These are phyloP conservation scores for Vicia villosa DNA, from an alignment of 306 rosid species.

Conservation along the genomic window DNA sequence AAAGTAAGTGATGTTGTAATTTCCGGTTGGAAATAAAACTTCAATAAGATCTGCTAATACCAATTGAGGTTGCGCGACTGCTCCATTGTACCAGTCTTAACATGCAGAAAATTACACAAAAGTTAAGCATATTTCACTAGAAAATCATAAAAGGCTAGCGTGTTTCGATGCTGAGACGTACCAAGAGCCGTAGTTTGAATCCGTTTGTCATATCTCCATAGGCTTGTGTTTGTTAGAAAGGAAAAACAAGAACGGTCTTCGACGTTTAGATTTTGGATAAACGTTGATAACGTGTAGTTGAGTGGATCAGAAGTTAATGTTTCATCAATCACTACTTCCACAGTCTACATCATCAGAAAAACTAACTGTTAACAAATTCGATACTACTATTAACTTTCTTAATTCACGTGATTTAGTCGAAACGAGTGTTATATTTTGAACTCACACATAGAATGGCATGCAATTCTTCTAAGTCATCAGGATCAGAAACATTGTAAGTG, in stretches of 20 bases:
- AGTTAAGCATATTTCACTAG: not conserved
- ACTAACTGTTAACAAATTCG: not conserved
- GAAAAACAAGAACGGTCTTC: constrained; percentile 90
- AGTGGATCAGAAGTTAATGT: constrained; percentile 60
- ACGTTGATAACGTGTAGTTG: constrained; percentile 61
- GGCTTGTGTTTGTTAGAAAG: constrained; percentile 74
- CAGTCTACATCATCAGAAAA: constrained; percentile 61
- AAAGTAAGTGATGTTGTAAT: constrained; percentile 65
- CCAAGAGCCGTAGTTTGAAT: constrained; percentile 60
- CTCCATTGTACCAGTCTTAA: constrained; percentile 83
- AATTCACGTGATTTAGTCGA: not conserved
- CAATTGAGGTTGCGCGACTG: constrained; percentile 87
- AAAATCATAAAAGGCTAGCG: not conserved
- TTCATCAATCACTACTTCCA: constrained; percentile 87
- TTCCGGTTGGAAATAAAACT: constrained; percentile 73
- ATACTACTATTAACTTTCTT: not conserved
- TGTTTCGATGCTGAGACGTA: constrained; percentile 33
- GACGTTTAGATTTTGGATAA: constrained; percentile 63
- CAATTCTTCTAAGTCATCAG: constrained; percentile 83
- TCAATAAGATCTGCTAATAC: constrained; percentile 86
- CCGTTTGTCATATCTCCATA: constrained; percentile 88
- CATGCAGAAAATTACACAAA: constrained; percentile 18
- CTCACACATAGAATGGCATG: constrained; percentile 93
- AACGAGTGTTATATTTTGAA: not conserved
- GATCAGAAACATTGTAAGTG: constrained; percentile 67